A percentile compares a stretch with the other conserved stretches of the same genome.
phyloP scores from a whole-genome alignment of 805 yeast genomes.

The Hanseniaspora nectarophila region DNA sequence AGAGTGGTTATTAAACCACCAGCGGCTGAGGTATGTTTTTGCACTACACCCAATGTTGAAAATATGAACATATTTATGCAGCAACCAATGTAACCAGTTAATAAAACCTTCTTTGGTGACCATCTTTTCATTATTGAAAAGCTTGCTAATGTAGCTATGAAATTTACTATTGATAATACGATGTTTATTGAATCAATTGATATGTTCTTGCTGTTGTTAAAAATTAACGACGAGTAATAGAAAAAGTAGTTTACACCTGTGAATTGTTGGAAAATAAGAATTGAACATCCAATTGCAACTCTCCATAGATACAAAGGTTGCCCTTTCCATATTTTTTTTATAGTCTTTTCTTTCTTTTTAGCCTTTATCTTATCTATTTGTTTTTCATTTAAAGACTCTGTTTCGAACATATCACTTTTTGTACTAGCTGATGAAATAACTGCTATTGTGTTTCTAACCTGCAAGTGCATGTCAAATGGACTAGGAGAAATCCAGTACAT shows the following conservation, averaged over 20 bases:
- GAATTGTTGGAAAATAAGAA: constrained; percentile 52
- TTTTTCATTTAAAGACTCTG: background rate
- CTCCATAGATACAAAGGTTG: constrained; percentile 29
- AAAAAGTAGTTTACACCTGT: constrained; percentile 57
- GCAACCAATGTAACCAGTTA: constrained; percentile 46
- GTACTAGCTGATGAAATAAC: constrained; percentile 23
- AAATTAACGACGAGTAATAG: constrained; percentile 51
- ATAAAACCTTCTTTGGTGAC: constrained; percentile 42
- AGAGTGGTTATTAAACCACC: constrained; percentile 39
- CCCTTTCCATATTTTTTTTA: background rate
- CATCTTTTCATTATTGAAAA: constrained; percentile 40
- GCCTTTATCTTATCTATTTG: background rate
- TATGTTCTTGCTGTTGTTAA: constrained; percentile 45
- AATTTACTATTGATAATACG: constrained; percentile 44
- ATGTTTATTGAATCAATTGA: constrained; percentile 44
- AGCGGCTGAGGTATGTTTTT: constrained; percentile 26
- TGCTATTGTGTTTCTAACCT: background rate
- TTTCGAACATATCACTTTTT: background rate
- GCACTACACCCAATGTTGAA: constrained; percentile 47
- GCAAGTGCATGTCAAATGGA: constrained; percentile 34
- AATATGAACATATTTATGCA: constrained; percentile 45
- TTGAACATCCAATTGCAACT: constrained; percentile 43
- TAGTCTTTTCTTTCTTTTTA: background rate
- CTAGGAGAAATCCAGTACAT: constrained; percentile 49
- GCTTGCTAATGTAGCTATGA: constrained; percentile 42